Conservation (phyloP, 441 rosid species). For the Viola pubescens region DNA sequence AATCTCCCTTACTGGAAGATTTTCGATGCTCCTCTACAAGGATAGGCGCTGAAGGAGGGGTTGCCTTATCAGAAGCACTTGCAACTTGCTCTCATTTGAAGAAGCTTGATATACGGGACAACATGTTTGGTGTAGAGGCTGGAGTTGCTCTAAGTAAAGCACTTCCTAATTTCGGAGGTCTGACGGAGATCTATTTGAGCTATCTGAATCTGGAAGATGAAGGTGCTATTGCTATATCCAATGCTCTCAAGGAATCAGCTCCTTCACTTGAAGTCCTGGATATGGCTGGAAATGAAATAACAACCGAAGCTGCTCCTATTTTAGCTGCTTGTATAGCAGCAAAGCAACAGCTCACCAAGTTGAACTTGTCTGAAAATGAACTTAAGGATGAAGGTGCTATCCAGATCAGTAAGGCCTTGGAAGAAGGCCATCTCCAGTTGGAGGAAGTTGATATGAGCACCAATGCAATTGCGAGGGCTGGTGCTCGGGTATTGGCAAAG, state of each 20-base stretch:
- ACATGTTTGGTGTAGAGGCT: constrained; percentile 78
- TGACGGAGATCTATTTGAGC: constrained; percentile 71
- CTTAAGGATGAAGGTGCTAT: constrained; percentile 81
- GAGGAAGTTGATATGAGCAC: constrained; percentile 64
- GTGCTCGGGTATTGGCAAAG: constrained; percentile 59
- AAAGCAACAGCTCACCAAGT: constrained; percentile 53
- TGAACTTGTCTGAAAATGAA: constrained; percentile 86
- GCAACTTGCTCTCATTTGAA: constrained; percentile 44
- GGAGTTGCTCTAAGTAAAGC: constrained; percentile 74
- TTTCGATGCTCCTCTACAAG: constrained; percentile 85
- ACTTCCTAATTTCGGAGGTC: constrained; percentile 38
- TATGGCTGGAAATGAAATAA: constrained; percentile 88
- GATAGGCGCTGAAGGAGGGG: constrained; percentile 67
- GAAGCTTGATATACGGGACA: constrained; percentile 86
- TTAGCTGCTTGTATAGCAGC: constrained; percentile 57
- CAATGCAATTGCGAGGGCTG: constrained; percentile 56
- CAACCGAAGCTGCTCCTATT: constrained; percentile 51
- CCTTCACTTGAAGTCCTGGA: constrained; percentile 65
- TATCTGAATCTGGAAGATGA: constrained; percentile 79
- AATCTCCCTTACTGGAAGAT: constrained; percentile 56
- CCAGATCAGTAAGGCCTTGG: constrained; percentile 57
- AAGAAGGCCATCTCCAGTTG: constrained; percentile 47
- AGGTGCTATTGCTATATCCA: constrained; percentile 53
- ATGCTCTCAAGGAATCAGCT: constrained; percentile 62
- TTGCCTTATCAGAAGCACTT: constrained; percentile 70